Base-by-base conservation (phyloP, 768 basidiomycete species). In the Leccinum variicolor region DNA sequence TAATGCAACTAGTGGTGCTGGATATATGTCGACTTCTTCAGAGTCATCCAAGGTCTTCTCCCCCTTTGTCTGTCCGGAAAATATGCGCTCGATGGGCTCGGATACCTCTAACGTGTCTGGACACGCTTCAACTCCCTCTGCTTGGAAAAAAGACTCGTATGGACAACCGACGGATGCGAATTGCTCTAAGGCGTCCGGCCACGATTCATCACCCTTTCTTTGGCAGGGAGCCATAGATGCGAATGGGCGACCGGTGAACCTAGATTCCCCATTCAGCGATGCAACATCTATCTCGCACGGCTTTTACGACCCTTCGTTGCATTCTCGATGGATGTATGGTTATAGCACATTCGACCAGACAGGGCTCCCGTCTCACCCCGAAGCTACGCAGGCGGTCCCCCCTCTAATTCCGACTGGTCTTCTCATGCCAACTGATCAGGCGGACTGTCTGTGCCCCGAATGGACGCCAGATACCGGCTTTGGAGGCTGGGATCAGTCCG, bases 381-480 rank as follows among this genome's bases (percentile, higher is more conserved):
- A 39, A 39, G 49, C 26, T 33, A 31, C 14, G 19, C 50, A 2
- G 17, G 43, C 8, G 13, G 23, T 15, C 1, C 26, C 17, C 11
- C 26, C 11, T 29, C 14, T 21, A 3, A 21, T 25, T 13, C 31
- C 10, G 17, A 28, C 3, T 14, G 11, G 4, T 43, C 3, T 28
- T 10, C 17, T 26, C n/a, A 6, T 14, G 15, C 43, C 19, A 7
- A 53, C 26, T 2, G 34, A 17, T 9, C 58, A 31, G 6, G 54
- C 25, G 1, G 63, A 45, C 28, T 55, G 55, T 33, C 48, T 64
- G n/a, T 61, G 56, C 19, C 59, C 63, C n/a, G 56, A 61, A 19
- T 61, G 63, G 63, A 57, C 61, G 58, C n/a, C 39, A 17, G 55
- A 64, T 25, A 43, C 46, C 9, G 59, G 63, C 4, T 17, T 57